Conservation (phyloP, 1,139 yeast genomes). For the Saccharomyces hybrid region DNA sequence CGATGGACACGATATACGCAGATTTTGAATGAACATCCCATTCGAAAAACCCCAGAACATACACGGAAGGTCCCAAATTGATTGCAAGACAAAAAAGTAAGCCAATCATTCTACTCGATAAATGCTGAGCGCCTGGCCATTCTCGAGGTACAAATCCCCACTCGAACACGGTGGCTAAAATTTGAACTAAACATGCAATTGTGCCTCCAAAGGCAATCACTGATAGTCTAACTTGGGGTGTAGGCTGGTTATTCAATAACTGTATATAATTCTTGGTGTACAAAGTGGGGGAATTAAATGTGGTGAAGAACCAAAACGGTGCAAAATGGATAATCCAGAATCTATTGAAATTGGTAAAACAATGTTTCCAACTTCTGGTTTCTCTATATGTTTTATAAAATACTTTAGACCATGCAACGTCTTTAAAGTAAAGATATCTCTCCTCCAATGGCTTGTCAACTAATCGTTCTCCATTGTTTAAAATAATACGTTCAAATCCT, state of each 20-base stretch:
- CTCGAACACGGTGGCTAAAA: slow-evolving; percentile 58
- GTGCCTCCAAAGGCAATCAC: slow-evolving; percentile 67
- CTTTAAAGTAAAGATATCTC: slow-evolving; percentile 41
- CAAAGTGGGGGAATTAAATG: slow-evolving; percentile 62
- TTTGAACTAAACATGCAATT: slow-evolving; percentile 55
- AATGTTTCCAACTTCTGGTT: slow-evolving; percentile 69
- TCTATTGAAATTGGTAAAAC: slow-evolving; percentile 64
- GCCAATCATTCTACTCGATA: slow-evolving; percentile 39
- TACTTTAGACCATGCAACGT: slow-evolving; percentile 53
- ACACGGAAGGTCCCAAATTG: slow-evolving; percentile 56
- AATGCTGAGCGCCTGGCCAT: slow-evolving; percentile 58
- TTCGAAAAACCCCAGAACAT: slow-evolving; percentile 48
- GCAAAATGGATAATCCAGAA: slow-evolving; percentile 77
- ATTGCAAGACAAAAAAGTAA: slow-evolving; percentile 39
- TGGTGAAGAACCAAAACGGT: slow-evolving; percentile 75
- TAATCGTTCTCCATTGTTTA: slow-evolving; percentile 39
- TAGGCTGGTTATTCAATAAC: slow-evolving; percentile 54
- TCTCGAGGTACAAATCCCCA: slow-evolving; percentile 56
- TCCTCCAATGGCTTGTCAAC: slow-evolving; percentile 39
- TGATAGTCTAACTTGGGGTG: slow-evolving; percentile 52
- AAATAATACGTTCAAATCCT: slow-evolving; percentile 45
- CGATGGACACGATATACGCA: slow-evolving; percentile 47
- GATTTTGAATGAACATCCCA: slow-evolving; percentile 43
- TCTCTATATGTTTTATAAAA: slow-evolving; percentile 65
- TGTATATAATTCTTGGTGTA: slow-evolving; percentile 59